phyloP scores from a whole-genome alignment of 192 early-diverging fungal genomes.

The Jimgerdemannia lactiflua region DNA sequence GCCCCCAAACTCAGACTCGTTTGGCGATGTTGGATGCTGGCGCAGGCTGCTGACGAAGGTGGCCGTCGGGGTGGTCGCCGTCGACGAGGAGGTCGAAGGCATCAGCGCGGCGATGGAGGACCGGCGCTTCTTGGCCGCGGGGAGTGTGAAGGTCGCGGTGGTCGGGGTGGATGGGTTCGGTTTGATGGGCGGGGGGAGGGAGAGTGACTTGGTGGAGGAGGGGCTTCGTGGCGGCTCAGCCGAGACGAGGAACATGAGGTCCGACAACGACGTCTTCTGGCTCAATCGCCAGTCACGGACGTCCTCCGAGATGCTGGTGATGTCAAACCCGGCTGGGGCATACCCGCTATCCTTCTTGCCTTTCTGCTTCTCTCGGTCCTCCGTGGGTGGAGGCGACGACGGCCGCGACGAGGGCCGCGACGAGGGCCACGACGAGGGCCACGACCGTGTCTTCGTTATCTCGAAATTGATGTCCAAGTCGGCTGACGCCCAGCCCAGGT shows the following conservation, averaged over 20 bases:
- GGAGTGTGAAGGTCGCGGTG: background rate
- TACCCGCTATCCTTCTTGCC: conserved; percentile 28
- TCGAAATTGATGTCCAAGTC: conserved; percentile 12
- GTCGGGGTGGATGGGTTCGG: background rate
- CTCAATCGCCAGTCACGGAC: background rate
- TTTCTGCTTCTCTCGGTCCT: background rate
- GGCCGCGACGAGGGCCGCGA: conserved; percentile 1
- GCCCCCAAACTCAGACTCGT: background rate
- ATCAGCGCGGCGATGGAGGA: background rate
- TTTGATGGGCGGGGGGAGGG: background rate
- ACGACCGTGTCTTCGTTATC: background rate
- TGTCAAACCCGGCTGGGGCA: background rate
- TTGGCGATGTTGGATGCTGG: background rate
- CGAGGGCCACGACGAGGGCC: background rate
- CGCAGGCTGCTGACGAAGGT: background rate
- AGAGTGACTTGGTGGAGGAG: background rate
- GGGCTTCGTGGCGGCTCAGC: background rate
- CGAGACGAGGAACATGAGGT: background rate
- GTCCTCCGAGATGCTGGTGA: background rate
- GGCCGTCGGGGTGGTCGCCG: background rate
- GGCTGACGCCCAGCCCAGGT: conserved; percentile 14
- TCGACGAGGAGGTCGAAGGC: background rate
- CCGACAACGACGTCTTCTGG: background rate
- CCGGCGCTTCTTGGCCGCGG: background rate
- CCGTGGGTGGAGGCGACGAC: background rate